phyloP scores from a whole-genome alignment of 345 rosid species.

The Dipteronia dyeriana region DNA sequence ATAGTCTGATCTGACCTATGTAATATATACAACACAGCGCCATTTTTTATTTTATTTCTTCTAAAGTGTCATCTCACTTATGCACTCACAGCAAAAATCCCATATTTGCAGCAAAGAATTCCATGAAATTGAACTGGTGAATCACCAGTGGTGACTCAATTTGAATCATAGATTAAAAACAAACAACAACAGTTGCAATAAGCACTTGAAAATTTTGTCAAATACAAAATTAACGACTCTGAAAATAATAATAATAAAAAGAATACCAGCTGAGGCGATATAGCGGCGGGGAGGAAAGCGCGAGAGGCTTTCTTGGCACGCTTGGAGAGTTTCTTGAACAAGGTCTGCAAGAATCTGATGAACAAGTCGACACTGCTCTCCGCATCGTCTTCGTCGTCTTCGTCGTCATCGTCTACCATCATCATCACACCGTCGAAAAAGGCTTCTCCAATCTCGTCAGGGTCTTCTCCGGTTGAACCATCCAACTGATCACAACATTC shows the following conservation, averaged over 20 bases:
- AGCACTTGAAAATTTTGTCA: background rate
- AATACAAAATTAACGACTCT: background rate
- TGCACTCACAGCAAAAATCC: background rate
- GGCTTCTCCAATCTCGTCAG: slow-evolving; percentile 38
- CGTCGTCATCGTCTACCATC: slow-evolving; percentile 43
- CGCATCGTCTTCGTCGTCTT: slow-evolving; percentile 44
- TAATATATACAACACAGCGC: no score
- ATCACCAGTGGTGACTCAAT: background rate
- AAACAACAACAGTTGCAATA: background rate
- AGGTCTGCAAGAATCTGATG: slow-evolving; percentile 58
- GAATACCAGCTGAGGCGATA: slow-evolving; percentile 66
- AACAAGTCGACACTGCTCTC: slow-evolving; percentile 79
- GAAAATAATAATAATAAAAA: background rate
- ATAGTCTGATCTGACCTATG: no score
- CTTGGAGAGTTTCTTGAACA: slow-evolving; percentile 62
- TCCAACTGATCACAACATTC: slow-evolving; percentile 36
- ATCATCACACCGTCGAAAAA: slow-evolving; percentile 44
- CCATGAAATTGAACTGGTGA: background rate
- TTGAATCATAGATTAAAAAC: background rate
- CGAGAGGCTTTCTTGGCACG: slow-evolving; percentile 78
- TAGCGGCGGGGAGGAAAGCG: slow-evolving; percentile 57
- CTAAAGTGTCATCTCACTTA: no score
- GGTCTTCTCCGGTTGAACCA: slow-evolving; percentile 34
- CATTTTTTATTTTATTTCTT: no score
- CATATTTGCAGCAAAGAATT: background rate